Base-by-base conservation (phyloP, 371 early-diverging fungal species). In the Apophysomyces ossiformis region DNA sequence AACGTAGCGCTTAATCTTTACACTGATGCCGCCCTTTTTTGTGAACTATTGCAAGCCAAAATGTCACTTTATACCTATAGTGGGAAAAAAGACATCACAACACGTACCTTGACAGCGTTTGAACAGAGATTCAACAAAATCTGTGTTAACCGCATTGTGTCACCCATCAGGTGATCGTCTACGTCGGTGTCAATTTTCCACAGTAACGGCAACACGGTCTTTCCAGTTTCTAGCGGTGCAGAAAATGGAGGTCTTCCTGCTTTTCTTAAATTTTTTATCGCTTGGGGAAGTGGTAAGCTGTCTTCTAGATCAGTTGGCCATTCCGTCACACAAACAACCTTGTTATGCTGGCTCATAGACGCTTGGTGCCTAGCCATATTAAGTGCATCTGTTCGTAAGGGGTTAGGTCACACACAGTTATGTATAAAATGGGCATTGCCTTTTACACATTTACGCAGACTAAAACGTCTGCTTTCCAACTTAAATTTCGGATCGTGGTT, bases 401-500 rank as follows among this genome's bases (percentile, higher is more conserved):
- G 16, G 39, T 59, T 11, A 43, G 45, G 5, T 39, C 32, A 26
- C 21, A 26, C 32, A 44, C 37, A 35, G 12, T 8, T 11, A 45
- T 47, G 47, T 62, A 21, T 21, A n/a, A 50, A n/a, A 18, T 9
- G 5, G 8, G 21, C 7, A 50, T 59, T 78, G 82, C 87, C 87
- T 84, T 87, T 87, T 50, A 87, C 60, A 60, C 87, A 87, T 70
- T 85, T 87, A 60, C 83, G 79, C 47, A 87, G 57, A 66, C 84
- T 85, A 64, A 87, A 75, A 37, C 82, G 75, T 41, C 87, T 76
- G 44, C 70, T 75, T 57, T 87, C 87, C 18, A 87, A 69, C 68
- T 84, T 74, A 57, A 87, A 85, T 38, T 84, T 85, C 9, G 85
- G 85, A 67, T 87, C 85, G 57, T 87, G 87, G 57, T 87, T 85